Evolutionary conservation across 2,329 filamentous ascomycete species (phyloP).

Genomic region (Lasiodiplodia citricola): DNA sequence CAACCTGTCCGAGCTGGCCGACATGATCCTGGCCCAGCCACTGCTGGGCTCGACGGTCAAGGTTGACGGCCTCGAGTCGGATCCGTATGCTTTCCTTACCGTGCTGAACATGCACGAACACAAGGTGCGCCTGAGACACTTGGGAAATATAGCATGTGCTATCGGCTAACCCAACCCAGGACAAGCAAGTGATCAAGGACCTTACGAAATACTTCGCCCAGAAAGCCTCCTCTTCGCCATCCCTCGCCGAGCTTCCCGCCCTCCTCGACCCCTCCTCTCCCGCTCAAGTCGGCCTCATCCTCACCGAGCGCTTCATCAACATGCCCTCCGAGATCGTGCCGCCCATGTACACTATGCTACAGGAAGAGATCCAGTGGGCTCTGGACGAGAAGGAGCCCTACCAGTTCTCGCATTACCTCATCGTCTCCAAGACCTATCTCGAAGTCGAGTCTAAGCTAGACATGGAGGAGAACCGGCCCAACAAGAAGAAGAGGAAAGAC

Average conservation of each 20-base stretch:
- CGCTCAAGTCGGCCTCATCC: constrained; percentile 75
- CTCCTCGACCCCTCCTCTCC: constrained; percentile 44
- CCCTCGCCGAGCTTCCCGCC: constrained; percentile 55
- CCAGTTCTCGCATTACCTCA: constrained; percentile 88
- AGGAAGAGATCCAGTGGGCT: constrained; percentile 88
- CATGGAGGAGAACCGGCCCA: constrained; percentile 48
- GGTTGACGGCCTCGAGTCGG: constrained; percentile 90
- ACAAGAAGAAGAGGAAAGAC: constrained; percentile 56
- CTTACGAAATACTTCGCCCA: constrained; percentile 73
- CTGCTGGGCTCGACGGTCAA: constrained; percentile 94
- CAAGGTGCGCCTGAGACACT: constrained; percentile 48
- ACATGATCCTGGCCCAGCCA: constrained; percentile 85
- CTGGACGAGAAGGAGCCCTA: constrained; percentile 91
- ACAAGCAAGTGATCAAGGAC: constrained; percentile 73
- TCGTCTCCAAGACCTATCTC: constrained; percentile 89
- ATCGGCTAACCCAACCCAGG: constrained; percentile 44
- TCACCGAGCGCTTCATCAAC: constrained; percentile 95
- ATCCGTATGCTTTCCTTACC: constrained; percentile 91
- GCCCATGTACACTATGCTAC: constrained; percentile 92
- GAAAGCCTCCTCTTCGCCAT: constrained; percentile 58
- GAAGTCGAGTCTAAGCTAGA: constrained; percentile 85
- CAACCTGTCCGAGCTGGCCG: constrained; percentile 83
- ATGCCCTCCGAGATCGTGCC: constrained; percentile 92
- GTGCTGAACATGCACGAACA: constrained; percentile 83
- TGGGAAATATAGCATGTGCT: not conserved